These are phyloP conservation scores for Rhizomucor miehei DNA, from an alignment of 371 early-diverging fungal genomes.

Conservation along the genomic window DNA sequence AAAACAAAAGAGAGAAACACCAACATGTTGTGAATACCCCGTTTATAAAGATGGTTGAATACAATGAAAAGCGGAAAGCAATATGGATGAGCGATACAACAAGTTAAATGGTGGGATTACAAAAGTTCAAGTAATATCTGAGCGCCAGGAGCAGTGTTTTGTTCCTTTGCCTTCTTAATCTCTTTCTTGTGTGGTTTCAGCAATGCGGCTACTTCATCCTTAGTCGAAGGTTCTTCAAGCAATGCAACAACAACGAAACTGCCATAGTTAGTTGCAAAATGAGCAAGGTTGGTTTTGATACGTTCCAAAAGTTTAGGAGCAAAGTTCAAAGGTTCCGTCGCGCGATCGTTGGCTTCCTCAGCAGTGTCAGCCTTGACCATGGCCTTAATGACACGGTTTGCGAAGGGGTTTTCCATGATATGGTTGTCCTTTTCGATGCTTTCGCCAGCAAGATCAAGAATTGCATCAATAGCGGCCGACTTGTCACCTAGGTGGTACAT, in stretches of 20 bases:
- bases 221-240: conserved; percentile 59
- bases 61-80: not conserved
- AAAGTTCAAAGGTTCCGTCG: conserved; percentile 42
- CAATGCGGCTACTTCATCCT: conserved; percentile 25
- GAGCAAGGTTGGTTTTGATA: conserved; percentile 34
- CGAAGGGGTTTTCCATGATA: conserved; percentile 52
- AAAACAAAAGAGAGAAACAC: too few species aligned
- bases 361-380: conserved; percentile 59
- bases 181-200: conserved; percentile 41
- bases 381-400: conserved; percentile 58
- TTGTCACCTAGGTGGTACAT: conserved; percentile 33
- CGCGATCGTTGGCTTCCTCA: conserved; percentile 43
- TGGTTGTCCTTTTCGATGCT: conserved; percentile 53
- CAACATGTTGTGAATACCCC: too few species aligned
- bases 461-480: conserved; percentile 44
- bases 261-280: conserved; percentile 42
- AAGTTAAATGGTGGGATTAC: not conserved
- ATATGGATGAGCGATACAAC: not conserved
- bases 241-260: conserved; percentile 62
- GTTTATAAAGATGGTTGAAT: not conserved
- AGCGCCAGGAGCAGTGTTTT: conserved; percentile 33
- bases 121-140: conserved; percentile 32
- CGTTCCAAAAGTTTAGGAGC: conserved; percentile 42
- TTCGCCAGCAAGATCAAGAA: conserved; percentile 44
- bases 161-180: conserved; percentile 29